Percentiles rank a stretch among this genome's conserved stretches.
These are phyloP conservation scores for Alternaria incomplexa DNA, from an alignment of 2,329 filamentous ascomycete species.

Conservation along the genomic window DNA sequence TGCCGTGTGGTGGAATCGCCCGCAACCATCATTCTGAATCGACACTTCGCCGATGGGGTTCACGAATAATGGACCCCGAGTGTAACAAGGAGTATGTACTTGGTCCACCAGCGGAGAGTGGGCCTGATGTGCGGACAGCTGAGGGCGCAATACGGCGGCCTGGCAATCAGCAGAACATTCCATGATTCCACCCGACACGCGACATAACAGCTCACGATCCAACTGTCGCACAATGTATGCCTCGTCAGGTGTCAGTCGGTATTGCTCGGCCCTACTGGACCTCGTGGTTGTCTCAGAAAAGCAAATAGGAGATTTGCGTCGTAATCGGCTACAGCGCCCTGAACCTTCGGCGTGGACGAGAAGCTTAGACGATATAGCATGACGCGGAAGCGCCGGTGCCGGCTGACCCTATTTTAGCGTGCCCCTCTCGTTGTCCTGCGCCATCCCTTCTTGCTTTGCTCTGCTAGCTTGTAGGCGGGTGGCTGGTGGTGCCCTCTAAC, in stretches of 20 bases:
- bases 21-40: slow-evolving; percentile 6
- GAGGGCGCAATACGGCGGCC: slow-evolving; percentile 2
- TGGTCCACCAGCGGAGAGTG: slow-evolving; percentile 13
- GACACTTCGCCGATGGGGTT: background rate
- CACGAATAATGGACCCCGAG: background rate
- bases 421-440: slow-evolving; percentile 10
- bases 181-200: background rate
- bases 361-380: slow-evolving; percentile 7
- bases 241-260: background rate
- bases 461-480: background rate
- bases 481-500: background rate
- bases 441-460: slow-evolving; percentile 4
- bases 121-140: slow-evolving; percentile 15
- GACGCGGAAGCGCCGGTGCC: slow-evolving; percentile 7
- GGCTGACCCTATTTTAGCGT: background rate
- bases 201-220: background rate
- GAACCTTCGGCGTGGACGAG: background rate
- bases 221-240: background rate
- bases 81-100: slow-evolving; percentile 6
- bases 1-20: slow-evolving; percentile 12
- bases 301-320: slow-evolving; percentile 9
- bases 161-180: background rate
- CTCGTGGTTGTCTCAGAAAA: slow-evolving; percentile 1
- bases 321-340: slow-evolving; percentile 6
- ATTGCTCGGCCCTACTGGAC: slow-evolving; percentile 5